Base-by-base conservation (phyloP, 495 filamentous ascomycete species). In the Daldinia childiae region DNA sequence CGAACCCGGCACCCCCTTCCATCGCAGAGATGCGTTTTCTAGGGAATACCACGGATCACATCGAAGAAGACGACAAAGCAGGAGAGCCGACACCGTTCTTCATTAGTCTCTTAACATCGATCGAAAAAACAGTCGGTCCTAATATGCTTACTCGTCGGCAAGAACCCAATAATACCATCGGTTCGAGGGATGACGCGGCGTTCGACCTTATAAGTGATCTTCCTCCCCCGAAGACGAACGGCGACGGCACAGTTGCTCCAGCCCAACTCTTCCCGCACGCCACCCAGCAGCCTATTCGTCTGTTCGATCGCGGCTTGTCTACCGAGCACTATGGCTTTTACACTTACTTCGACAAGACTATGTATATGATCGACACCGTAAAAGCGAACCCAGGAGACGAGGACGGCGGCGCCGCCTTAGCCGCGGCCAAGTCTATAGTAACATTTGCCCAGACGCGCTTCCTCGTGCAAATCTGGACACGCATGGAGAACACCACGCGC, bases 291-390 rank as follows among this genome's bases (percentile, higher is more conserved):
- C 95, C 93, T 0, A 79, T 98, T 15, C 89, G 91, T 3, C 86
- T 98, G 2, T 98, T 92, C 81, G 91, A 98, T 79, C 90, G 93
- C 24, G 93, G 90, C 19, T 79, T 89, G 36, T 81, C 86, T 2
- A 89, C 88, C 0, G 95, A 99, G 76, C 93, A 97, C 80, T 98
- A 96, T 79, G 93, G 92, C 9, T 97, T 98, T 80, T 97, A 97
- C 79, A 91, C 87, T 0, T 97, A 97, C 83, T 98, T 90, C 79
- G 89, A 94, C 79, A 92, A 93, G 70, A 92, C 91, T 5, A 93
- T 96, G 59, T 96, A 94, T 83, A 83, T 94, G 57, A 74, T 79
- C n/a, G 76, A 71, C 26, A 62, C 79, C 6, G 75, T 79, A 0
- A 78, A 79, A 12, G 74, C 80, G 26, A 71, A 76, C n/a, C 75